These are phyloP conservation scores for Taiozyma onychis DNA, from an alignment of 1,139 yeast species.

Conservation along the genomic window DNA sequence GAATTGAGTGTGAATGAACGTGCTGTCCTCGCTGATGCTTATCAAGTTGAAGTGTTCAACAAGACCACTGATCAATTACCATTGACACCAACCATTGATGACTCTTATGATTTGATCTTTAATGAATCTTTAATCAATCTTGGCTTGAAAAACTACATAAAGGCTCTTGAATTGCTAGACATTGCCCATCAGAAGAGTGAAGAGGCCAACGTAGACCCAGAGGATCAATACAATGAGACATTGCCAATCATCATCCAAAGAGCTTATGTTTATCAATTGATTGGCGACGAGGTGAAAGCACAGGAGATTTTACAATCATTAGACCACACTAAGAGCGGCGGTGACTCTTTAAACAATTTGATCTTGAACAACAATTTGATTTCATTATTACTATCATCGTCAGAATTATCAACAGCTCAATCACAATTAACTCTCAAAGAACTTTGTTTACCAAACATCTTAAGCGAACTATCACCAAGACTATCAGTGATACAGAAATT, in stretches of 20 bases:
- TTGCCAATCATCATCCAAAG: constrained; percentile 65
- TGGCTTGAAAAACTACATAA: constrained; percentile 31
- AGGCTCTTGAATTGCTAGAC: constrained; percentile 34
- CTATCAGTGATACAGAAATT: constrained; percentile 17
- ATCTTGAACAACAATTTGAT: constrained; percentile 28
- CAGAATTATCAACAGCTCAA: constrained; percentile 21
- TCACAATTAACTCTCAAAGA: constrained; percentile 28
- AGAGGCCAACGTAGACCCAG: constrained; percentile 22
- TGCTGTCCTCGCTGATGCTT: constrained; percentile 54
- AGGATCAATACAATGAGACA: constrained; percentile 40
- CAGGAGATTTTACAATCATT: constrained; percentile 32
- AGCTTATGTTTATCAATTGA: constrained; percentile 54
- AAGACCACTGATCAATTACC: constrained; percentile 1
- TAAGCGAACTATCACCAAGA: constrained; percentile 16
- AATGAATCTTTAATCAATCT: constrained; percentile 57
- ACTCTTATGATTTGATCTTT: constrained; percentile 54
- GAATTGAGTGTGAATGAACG: constrained; percentile 69
- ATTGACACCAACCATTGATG: constrained; percentile 13
- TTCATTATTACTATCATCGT: constrained; percentile 14
- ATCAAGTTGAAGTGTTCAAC: constrained; percentile 11
- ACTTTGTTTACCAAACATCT: constrained; percentile 22
- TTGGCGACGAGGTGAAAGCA: constrained; percentile 42
- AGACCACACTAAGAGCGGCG: constrained; percentile 19
- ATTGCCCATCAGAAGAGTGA: constrained; percentile 38
- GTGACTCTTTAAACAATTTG: constrained; percentile 23